phyloP scores from a whole-genome alignment of 768 basidiomycete species.

The Baorangia bicolor region DNA sequence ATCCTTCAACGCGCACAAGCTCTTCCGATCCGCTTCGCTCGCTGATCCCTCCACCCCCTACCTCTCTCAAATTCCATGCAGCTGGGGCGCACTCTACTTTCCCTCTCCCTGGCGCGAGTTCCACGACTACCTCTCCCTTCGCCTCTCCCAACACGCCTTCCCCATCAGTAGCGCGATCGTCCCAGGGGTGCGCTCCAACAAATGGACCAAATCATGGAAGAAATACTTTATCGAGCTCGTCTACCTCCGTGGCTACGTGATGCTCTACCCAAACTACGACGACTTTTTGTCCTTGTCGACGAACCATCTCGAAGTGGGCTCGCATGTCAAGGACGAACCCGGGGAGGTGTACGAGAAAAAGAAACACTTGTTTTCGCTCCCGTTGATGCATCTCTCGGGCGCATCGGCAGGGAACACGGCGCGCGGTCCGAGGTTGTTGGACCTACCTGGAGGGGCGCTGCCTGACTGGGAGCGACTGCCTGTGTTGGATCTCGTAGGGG shows the following conservation, averaged over 20 bases:
- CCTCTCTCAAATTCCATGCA: conserved; percentile 84
- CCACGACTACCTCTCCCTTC: conserved; percentile 69
- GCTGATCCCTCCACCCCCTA: conserved; percentile 60
- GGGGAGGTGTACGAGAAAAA: conserved; percentile 49
- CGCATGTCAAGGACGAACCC: conserved; percentile 66
- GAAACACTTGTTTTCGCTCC: conserved; percentile 63
- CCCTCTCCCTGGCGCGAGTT: conserved; percentile 88
- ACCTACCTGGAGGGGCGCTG: conserved; percentile 54
- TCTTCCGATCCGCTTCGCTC: conserved; percentile 49
- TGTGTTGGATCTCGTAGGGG: conserved; percentile 65
- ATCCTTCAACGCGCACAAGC: conserved; percentile 60
- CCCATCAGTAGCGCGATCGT: conserved; percentile 51
- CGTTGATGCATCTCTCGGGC: conserved; percentile 53
- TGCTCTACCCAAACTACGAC: conserved; percentile 86
- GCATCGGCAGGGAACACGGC: conserved; percentile 9
- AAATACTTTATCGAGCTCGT: conserved; percentile 86
- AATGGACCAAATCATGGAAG: conserved; percentile 85
- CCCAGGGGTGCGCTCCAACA: conserved; percentile 74
- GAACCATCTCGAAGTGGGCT: conserved; percentile 86
- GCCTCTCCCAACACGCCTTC: conserved; percentile 50
- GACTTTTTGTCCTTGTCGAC: conserved; percentile 76
- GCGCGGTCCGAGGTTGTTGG: conserved; percentile 42
- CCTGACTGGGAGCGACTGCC: conserved; percentile 59
- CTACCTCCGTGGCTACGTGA: conserved; percentile 78
- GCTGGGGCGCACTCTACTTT: conserved; percentile 92